Percentiles rank a stretch among this genome's conserved stretches.
Conservation (phyloP, 73 alveolate genomes). For the Tetrahymena thermophila region DNA sequence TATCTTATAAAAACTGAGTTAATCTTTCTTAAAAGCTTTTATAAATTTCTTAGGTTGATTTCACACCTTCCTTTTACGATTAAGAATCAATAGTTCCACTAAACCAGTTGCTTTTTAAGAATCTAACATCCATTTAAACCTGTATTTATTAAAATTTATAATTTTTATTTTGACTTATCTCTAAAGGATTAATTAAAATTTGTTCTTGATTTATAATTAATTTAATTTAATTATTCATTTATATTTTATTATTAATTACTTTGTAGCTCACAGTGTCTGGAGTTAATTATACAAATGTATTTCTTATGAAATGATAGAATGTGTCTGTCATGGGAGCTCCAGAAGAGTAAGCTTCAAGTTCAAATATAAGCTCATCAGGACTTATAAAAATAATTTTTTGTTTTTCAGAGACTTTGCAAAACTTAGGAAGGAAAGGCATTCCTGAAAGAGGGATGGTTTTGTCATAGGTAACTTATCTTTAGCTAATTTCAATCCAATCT, state of each 20-base stretch:
- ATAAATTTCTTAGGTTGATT: not conserved
- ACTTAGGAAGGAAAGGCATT: not conserved
- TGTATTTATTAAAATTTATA: not conserved
- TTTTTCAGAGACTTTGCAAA: not conserved
- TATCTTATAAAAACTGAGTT: not conserved
- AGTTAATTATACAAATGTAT: not conserved
- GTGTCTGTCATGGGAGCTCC: not conserved
- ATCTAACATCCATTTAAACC: constrained; percentile 1
- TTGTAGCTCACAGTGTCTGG: not conserved
- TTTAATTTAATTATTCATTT: no score
- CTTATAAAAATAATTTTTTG: not conserved
- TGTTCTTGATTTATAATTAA: no score
- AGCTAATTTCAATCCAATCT: not conserved
- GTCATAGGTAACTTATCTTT: not conserved
- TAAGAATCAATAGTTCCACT: not conserved
- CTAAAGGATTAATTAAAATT: no score
- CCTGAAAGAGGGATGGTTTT: not conserved
- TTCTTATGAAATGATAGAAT: not conserved
- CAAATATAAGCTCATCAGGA: not conserved
- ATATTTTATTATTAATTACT: not conserved
- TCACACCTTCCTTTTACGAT: not conserved
- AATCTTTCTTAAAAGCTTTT: not conserved
- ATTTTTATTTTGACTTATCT: no score
- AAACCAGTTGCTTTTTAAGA: not conserved
- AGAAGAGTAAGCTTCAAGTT: not conserved